Evolutionary conservation across 2,329 filamentous ascomycete genomes (phyloP).

Genomic region (Ophiostoma sp.): DNA sequence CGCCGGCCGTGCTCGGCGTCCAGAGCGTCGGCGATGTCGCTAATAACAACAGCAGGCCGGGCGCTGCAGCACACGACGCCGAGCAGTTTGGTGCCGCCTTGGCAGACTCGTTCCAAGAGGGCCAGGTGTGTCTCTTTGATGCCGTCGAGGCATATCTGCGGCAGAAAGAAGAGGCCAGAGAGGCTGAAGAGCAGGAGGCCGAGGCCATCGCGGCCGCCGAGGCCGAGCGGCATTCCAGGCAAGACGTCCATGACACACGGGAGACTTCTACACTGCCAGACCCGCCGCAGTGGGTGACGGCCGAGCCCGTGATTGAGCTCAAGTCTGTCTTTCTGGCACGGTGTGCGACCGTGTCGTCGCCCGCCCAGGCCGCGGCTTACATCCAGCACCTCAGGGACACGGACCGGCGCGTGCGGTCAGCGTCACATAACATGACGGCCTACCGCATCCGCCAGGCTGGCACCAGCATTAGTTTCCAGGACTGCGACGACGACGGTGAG

Average conservation of each 20-base stretch:
- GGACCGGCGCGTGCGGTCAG: slow-evolving; percentile 77
- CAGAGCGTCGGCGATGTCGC: slow-evolving; percentile 67
- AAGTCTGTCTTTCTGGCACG: slow-evolving; percentile 86
- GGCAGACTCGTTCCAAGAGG: slow-evolving; percentile 61
- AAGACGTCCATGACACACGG: neutral
- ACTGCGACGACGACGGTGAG: slow-evolving; percentile 95
- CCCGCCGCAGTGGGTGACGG: slow-evolving; percentile 64
- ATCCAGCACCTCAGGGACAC: slow-evolving; percentile 71
- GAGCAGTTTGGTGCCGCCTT: slow-evolving; percentile 63
- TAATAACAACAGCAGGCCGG: slow-evolving; percentile 44
- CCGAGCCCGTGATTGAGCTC: slow-evolving; percentile 68
- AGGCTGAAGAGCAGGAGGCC: slow-evolving; percentile 24
- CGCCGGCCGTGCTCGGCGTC: slow-evolving; percentile 69
- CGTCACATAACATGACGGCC: slow-evolving; percentile 92
- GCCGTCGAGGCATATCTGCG: slow-evolving; percentile 68
- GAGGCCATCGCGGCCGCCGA: slow-evolving; percentile 26
- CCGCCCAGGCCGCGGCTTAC: slow-evolving; percentile 64
- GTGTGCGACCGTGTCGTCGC: slow-evolving; percentile 62
- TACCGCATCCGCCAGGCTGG: slow-evolving; percentile 68
- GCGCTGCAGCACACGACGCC: slow-evolving; percentile 67
- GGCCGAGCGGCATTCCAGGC: slow-evolving; percentile 23
- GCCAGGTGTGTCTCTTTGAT: slow-evolving; percentile 83
- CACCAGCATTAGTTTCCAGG: slow-evolving; percentile 62
- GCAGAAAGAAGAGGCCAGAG: slow-evolving; percentile 27
- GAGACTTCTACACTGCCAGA: neutral